Percentiles rank a stretch among this genome's conserved stretches.
phyloP scores from a whole-genome alignment of 192 early-diverging fungal genomes.

The Entomortierella beljakovae region DNA sequence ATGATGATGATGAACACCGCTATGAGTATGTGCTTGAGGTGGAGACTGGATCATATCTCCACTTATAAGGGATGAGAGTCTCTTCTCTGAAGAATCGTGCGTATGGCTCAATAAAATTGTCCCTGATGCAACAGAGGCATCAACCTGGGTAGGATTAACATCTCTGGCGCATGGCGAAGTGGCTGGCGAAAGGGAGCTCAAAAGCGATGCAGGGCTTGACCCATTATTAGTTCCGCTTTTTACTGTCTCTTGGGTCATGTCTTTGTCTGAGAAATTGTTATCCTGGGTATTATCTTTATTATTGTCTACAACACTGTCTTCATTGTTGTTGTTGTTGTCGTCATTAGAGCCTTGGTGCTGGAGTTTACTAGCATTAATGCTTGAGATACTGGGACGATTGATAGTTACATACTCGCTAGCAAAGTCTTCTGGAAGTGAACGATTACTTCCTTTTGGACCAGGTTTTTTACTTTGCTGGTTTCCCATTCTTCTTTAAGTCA shows the following conservation, averaged over 20 bases:
- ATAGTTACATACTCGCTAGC: background rate
- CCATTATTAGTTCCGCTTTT: background rate
- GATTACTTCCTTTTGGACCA: conserved; percentile 14
- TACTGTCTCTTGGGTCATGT: conserved; percentile 5
- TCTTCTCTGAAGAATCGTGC: conserved; percentile 31
- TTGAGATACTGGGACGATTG: background rate
- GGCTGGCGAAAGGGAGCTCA: background rate
- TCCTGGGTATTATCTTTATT: background rate
- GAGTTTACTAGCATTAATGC: background rate
- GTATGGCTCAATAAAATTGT: conserved; percentile 26
- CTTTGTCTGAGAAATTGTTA: background rate
- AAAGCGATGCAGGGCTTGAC: conserved; percentile 15
- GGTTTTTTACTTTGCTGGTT: conserved; percentile 30
- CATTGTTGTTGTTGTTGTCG: background rate
- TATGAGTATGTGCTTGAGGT: conserved; percentile 30
- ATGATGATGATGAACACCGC: conserved; percentile 22
- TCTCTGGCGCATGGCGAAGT: conserved; percentile 6
- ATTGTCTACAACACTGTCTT: background rate
- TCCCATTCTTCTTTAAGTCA: conserved; percentile 9
- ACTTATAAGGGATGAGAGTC: conserved; percentile 27
- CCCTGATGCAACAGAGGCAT: conserved; percentile 34
- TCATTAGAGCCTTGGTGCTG: background rate
- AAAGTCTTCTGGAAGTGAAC: background rate
- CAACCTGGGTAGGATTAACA: conserved; percentile 22
- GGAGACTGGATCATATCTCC: conserved; percentile 35